Percentiles rank a stretch among this genome's conserved stretches.
Conservation (phyloP, 331 rosid genomes). For the Arachis monticola region DNA sequence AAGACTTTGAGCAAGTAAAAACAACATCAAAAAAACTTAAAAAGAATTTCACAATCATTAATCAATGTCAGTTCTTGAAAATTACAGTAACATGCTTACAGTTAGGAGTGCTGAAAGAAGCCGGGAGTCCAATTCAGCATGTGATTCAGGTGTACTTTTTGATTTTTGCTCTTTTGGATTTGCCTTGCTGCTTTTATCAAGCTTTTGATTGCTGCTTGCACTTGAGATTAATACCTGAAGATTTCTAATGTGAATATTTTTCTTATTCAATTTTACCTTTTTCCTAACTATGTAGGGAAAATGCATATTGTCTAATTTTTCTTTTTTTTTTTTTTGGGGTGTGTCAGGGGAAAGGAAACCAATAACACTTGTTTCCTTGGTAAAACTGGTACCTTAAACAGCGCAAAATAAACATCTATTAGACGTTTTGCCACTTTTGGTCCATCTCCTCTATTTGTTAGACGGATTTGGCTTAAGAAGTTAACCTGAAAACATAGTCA, state of each 20-base stretch:
- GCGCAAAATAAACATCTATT: conserved; percentile 84
- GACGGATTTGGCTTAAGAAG: conserved; percentile 90
- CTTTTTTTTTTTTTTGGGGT: neutral
- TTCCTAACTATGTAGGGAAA: neutral
- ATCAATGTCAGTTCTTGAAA: conserved; percentile 2
- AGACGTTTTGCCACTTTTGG: conserved; percentile 94
- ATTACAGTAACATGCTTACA: conserved; percentile 47
- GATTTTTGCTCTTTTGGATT: conserved; percentile 44
- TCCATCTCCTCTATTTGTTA: conserved; percentile 81
- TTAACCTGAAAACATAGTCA: conserved; percentile 63
- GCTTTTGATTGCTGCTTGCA: conserved; percentile 52
- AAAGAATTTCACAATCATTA: conserved; percentile 1
- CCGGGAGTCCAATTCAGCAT: conserved; percentile 80
- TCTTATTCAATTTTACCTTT: conserved; percentile 3
- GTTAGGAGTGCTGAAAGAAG: conserved; percentile 86
- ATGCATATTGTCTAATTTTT: neutral
- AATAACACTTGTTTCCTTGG: neutral
- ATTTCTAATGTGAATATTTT: conserved; percentile 26
- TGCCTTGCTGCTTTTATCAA: conserved; percentile 51
- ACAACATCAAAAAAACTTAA: no score
- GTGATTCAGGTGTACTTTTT: conserved; percentile 56
- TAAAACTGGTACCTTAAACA: conserved; percentile 75
- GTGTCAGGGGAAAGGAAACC: neutral
- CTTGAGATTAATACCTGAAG: conserved; percentile 79
- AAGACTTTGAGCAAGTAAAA: neutral